Base-by-base conservation (phyloP, 2,329 filamentous ascomycete species). In the Fusarium scirpi region DNA sequence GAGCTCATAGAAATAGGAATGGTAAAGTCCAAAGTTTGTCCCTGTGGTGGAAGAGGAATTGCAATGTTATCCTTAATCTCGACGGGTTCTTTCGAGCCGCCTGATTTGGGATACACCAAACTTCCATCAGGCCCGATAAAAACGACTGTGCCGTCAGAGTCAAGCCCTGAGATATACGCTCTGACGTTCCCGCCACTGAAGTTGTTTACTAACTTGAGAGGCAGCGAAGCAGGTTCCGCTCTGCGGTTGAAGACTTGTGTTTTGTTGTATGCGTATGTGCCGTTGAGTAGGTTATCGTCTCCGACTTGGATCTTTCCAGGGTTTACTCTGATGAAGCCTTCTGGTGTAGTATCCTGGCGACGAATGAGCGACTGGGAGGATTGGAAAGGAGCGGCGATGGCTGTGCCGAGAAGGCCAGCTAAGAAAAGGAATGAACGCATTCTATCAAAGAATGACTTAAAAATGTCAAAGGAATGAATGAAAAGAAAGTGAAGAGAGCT, bases 151-250 rank as follows among this genome's bases (percentile, higher is more conserved):
- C 77, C 77, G 18, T 78, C 69, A 5, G 74, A 71, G 70, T 86
- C 83, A 4, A 83, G 71, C 6, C 84, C 85, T 18, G 81, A 81
- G 38, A 86, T 76, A 65, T 86, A 86, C 0, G 82, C 82, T 52
- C 82, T 83, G 62, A 85, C 72, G 0, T 72, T 65, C 6, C 78
- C 79, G 7, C 76, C 76, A 15, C 68, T 67, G 44, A 83, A 79
- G 66, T 84, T 85, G 74, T 86, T 86, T 66, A 83, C 77, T 9
- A 86, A 70, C 34, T 77, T 65, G 2, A 82, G 30, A 0, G 75
- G 74, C 10, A 82, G 58, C 4, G 62, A 32, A 4, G 62, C 67
- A 7, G 62, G 46, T 16, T 71, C 34, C 10, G 55, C 65, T 4
- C 54, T 46, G 2, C 22, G 32, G 2, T 58, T 41, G 4, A 70